phyloP scores from a whole-genome alignment of 108 stramenopile species.

The Thalassiosira profunda region DNA sequence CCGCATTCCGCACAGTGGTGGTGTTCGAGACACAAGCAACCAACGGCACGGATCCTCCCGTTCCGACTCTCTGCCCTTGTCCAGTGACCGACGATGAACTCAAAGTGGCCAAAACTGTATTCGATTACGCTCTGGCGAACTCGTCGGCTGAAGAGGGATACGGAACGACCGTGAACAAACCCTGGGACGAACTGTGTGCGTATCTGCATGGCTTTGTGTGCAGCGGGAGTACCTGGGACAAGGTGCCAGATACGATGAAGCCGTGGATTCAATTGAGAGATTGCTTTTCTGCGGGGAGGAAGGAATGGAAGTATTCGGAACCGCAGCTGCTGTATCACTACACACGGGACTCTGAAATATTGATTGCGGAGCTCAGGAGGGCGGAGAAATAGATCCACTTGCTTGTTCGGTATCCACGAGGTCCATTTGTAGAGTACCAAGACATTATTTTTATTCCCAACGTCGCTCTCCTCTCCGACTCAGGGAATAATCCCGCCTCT shows the following conservation, averaged over 20 bases:
- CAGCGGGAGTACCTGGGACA: slow-evolving; percentile 34
- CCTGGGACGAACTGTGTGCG: slow-evolving; percentile 32
- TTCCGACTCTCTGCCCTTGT: slow-evolving; percentile 36
- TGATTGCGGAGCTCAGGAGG: slow-evolving; percentile 29
- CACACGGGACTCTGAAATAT: slow-evolving; percentile 47
- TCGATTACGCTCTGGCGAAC: slow-evolving; percentile 27
- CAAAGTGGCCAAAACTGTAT: slow-evolving; percentile 32
- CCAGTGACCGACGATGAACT: slow-evolving; percentile 33
- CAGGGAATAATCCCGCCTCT: too few species aligned
- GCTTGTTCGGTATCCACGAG: too few species aligned
- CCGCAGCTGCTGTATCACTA: slow-evolving; percentile 61
- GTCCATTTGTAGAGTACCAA: too few species aligned
- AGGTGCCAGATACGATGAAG: slow-evolving; percentile 40
- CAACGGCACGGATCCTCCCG: background rate
- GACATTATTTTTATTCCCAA: too few species aligned
- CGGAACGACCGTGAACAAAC: slow-evolving; percentile 27
- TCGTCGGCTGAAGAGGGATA: slow-evolving; percentile 7
- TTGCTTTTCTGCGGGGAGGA: slow-evolving; percentile 41
- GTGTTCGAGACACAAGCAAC: slow-evolving; percentile 37
- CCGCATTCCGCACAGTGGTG: slow-evolving; percentile 52
- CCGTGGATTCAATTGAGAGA: slow-evolving; percentile 56
- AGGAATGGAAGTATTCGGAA: slow-evolving; percentile 46
- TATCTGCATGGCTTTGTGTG: slow-evolving; percentile 26
- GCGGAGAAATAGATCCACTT: too few species aligned
- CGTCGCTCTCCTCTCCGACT: too few species aligned